Base-by-base conservation (phyloP, 345 rosid species). In the Kernera saxatilis region DNA sequence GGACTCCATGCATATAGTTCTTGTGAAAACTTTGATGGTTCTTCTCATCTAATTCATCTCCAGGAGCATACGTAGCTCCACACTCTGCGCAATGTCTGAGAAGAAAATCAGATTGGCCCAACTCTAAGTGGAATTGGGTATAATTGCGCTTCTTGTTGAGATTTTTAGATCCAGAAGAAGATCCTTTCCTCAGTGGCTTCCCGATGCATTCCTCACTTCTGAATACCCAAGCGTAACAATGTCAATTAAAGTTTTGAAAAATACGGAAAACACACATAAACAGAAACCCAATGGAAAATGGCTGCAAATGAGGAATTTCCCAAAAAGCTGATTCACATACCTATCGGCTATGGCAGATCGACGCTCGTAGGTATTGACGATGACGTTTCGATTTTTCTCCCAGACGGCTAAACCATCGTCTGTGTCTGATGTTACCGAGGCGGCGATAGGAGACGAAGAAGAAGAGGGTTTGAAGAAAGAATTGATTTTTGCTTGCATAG, bases 71-170 rank as follows among this genome's bases (percentile, higher is more conserved):
- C 71, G 79, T 80, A 55, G 70, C 29, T 29, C 92, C 92, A 48
- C 98, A 89, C 0, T 64, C 58, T 6, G 74, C 46, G 65, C 99
- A 94, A 2, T 77, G 64, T 2, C 77, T 87, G 52, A 94, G 83
- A 71, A 85, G 85, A 75, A 94, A 91, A 85, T 94, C 95, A 44
- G 96, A 83, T 70, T 94, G 98, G 19, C 96, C 98, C 19, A 91
- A 69, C 27, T 94, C 96, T 68, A 91, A 74, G 83, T 91, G 86
- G 19, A 89, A 66, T 79, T 89, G 97, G 3, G 90, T 88, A 70
- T 89, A 89, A 67, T 79, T 88, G 51, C 99, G 88, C 74, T 85
- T 94, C 82, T 79, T 88, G 62, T 84, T 83, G n/a, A 85, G 78
- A 22, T 29, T 57, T 59, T 71, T 77, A 19, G 83, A 66, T 15